Evolutionary conservation across 106 monocot genomes (phyloP), one percentile per base, ranked within the genome.

Genomic region (Dactylorhiza incarnata): DNA sequence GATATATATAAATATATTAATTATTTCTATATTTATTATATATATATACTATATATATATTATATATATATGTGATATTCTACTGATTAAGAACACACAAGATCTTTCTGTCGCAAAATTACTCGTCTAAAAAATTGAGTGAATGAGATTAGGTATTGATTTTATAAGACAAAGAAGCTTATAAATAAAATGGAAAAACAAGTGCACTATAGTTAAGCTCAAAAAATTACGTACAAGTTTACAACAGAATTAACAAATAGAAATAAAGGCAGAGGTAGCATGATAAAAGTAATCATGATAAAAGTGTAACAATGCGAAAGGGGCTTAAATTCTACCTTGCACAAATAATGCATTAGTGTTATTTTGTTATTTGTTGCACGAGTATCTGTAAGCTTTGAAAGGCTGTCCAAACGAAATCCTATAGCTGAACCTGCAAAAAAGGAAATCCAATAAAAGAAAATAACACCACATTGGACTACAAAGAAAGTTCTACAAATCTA

Each of bases 321-420:
- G 22, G 3, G 20, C 2, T 49, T 72, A 20, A 48, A 20, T 48
- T 48, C 19, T 75, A 95, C 95, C 95, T 92, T 92, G 77, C 95
- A 95, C 69, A 95, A 84, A 81, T 95, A 95, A 80, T 95, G 95
- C 92, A 95, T 92, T 26, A 95, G 81, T 7, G 95, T 95, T 88
- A 95, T 89, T 72, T 90, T 95, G 65, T 82, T 95, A 82, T 88
- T 86, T 71, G 89, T 85, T 67, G 89, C 95, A 74, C 92, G 89
- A 80, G 95, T 95, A 80, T 95, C 92, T 76, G 86, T 85, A 73
- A 95, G 92, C 76, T 95, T 95, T 80, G 88, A 85, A 80, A 91
- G 88, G 70, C 91, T 91, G 68, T 91, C 91, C 63, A 91, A 78
- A 16, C 91, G 85, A 49, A 91, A 91, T 46, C 91, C 91, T 78